Evolutionary conservation across 116 monocot species (phyloP).

Genomic region (Phalaenopsis hybrid): DNA sequence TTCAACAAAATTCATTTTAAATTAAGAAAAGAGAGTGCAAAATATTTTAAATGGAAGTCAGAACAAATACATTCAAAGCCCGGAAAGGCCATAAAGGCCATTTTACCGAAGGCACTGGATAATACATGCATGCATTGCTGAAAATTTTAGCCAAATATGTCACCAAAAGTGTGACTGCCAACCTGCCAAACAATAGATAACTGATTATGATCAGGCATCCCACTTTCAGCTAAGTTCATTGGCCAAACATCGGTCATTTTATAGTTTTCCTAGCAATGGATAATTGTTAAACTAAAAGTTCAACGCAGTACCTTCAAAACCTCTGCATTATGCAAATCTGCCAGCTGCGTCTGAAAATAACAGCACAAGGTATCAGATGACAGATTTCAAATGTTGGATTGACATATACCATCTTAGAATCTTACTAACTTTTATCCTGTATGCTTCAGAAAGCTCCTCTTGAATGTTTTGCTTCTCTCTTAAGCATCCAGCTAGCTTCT

Average conservation of each 20-base stretch:
- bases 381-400: not conserved
- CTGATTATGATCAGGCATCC: not conserved
- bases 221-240: not conserved
- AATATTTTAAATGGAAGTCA: not conserved
- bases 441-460: constrained; percentile 97
- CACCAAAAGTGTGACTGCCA: not conserved
- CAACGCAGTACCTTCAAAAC: constrained; percentile 54
- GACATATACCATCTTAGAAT: not conserved
- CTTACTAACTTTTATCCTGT: constrained; percentile 68
- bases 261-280: not conserved
- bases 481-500: constrained; percentile 47
- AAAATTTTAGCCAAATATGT: not conserved
- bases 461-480: constrained; percentile 87
- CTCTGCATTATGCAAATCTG: constrained; percentile 74
- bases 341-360: constrained; percentile 70
- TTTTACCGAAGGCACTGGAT: not conserved
- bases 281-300: not conserved
- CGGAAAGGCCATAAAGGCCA: not conserved
- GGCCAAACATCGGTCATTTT: not conserved
- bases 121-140: not conserved
- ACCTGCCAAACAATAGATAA: not conserved
- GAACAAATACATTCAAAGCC: not conserved
- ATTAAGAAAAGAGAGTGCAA: not conserved
- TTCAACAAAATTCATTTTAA: not conserved
- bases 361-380: constrained; percentile 7